These are phyloP conservation scores for Austroboletus niveus DNA, from an alignment of 1,284 basidiomycete genomes.

Conservation along the genomic window DNA sequence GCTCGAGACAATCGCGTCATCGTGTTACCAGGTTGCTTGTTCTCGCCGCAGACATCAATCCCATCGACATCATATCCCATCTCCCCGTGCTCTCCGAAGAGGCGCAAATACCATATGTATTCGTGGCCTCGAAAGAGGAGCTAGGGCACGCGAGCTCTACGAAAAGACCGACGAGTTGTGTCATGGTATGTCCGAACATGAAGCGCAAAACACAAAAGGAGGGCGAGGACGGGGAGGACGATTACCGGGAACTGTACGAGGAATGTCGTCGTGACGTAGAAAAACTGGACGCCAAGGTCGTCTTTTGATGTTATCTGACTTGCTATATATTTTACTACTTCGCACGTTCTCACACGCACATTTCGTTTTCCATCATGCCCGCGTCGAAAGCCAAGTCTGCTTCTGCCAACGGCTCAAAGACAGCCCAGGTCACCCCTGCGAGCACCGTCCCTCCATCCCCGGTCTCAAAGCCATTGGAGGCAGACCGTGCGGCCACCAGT, in stretches of 20 bases:
- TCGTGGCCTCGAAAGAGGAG: constrained; percentile 88
- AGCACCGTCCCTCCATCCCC: constrained; percentile 50
- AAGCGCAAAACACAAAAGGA: constrained; percentile 74
- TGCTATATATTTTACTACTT: constrained; percentile 4
- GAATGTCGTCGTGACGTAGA: constrained; percentile 85
- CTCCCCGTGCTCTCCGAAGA: constrained; percentile 95
- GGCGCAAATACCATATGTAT: constrained; percentile 90
- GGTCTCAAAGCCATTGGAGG: constrained; percentile 40
- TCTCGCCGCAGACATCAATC: constrained; percentile 96
- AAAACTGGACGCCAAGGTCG: constrained; percentile 71
- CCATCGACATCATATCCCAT: constrained; percentile 98
- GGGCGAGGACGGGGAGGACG: constrained; percentile 65
- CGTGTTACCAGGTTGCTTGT: constrained; percentile 70
- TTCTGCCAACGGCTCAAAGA: constrained; percentile 40
- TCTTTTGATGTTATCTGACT: constrained; percentile 47
- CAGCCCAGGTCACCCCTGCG: constrained; percentile 37
- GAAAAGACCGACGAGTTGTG: constrained; percentile 97
- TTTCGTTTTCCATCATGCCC: constrained; percentile 35
- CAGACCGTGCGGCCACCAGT: constrained; percentile 39
- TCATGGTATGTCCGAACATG: constrained; percentile 85
- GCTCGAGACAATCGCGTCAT: constrained; percentile 4
- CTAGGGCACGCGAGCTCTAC: constrained; percentile 94
- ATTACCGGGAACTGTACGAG: constrained; percentile 82
- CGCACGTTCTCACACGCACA: constrained; percentile 13
- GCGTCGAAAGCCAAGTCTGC: constrained; percentile 55